These are phyloP conservation scores for Dunaliella sp. DNA, from an alignment of 139 green algal species.

Conservation along the genomic window DNA sequence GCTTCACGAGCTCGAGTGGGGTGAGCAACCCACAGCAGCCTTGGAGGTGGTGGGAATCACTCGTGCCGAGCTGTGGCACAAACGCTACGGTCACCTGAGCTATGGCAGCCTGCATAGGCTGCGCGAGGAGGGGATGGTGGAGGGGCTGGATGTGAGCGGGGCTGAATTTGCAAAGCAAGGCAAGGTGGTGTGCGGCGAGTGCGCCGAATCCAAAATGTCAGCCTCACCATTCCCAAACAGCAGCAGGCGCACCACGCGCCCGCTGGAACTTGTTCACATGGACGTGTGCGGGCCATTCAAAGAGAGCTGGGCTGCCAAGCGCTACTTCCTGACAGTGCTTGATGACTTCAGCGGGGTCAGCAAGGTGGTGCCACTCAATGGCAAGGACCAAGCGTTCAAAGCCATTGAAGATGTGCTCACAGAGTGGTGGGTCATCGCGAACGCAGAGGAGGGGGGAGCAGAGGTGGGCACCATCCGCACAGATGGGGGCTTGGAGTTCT, in stretches of 20 bases:
- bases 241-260: background rate
- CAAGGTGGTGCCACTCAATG: background rate
- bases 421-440: constrained; percentile 11
- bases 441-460: constrained; percentile 27
- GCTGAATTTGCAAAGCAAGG: too few species aligned
- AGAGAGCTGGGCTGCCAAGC: too few species aligned
- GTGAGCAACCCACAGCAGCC: background rate
- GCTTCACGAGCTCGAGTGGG: background rate
- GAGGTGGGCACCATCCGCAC: background rate
- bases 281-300: background rate
- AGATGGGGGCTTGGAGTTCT: background rate
- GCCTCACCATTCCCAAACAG: background rate
- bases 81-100: background rate
- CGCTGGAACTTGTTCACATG: constrained; percentile 10
- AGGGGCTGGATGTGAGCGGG: background rate
- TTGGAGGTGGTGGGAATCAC: background rate
- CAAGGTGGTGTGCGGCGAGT: background rate
- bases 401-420: background rate
- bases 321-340: background rate
- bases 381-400: background rate
- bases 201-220: background rate
- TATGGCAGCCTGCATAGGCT: background rate
- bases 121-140: background rate
- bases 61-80: background rate
- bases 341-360: background rate